A percentile compares a stretch with the other conserved stretches of the same genome.
These are phyloP conservation scores for Plasmopara halstedii DNA, from an alignment of 352 stramenopile species.

Conservation along the genomic window DNA sequence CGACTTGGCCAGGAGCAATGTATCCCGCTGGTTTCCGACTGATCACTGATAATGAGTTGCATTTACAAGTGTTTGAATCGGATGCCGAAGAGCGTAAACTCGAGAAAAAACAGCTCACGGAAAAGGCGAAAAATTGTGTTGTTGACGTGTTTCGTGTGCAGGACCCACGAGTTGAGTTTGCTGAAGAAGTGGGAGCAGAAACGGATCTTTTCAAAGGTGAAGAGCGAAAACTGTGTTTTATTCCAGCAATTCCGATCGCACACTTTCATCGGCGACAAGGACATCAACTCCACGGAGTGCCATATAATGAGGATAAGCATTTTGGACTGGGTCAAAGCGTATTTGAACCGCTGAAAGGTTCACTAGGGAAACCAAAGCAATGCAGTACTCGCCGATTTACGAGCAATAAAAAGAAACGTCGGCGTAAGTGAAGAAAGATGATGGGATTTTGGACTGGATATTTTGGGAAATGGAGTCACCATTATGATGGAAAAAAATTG, in stretches of 20 bases:
- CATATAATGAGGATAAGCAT: constrained; percentile 59
- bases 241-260: constrained; percentile 53
- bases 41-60: constrained; percentile 72
- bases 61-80: constrained; percentile 33
- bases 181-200: constrained; percentile 6
- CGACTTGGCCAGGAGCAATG: constrained; percentile 74
- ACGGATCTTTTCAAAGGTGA: constrained; percentile 7
- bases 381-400: constrained; percentile 21
- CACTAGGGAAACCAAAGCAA: constrained; percentile 32
- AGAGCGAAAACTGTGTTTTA: constrained; percentile 24
- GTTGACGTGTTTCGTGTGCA: constrained; percentile 47
- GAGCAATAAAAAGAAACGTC: constrained; percentile 39
- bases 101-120: constrained; percentile 20
- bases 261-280: constrained; percentile 45
- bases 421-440: constrained; percentile 23
- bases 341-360: constrained; percentile 58
- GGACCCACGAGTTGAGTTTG: constrained; percentile 7
- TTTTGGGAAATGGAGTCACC: too few relatives aligned
- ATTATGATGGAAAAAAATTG: too few relatives aligned
- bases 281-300: constrained; percentile 26
- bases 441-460: too few relatives aligned
- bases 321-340: constrained; percentile 66
- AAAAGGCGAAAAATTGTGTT: constrained; percentile 3
- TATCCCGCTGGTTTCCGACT: constrained; percentile 75
- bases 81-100: constrained; percentile 26